Conservation (phyloP, 2,329 filamentous ascomycete genomes). For the Colletotrichum sp. region DNA sequence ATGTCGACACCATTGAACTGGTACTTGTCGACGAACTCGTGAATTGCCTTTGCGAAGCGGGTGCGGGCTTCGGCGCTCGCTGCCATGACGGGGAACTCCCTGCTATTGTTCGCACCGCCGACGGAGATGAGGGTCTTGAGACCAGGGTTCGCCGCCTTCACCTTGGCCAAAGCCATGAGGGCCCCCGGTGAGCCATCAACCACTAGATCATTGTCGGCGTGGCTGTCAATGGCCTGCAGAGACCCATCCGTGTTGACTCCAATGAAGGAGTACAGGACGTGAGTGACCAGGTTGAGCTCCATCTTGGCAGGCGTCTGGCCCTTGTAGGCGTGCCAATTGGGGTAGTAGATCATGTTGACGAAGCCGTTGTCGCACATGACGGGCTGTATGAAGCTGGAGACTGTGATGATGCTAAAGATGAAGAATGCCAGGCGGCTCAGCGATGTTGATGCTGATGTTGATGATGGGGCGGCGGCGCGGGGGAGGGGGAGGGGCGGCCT, state of each 20-base stretch:
- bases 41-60: conserved; percentile 59
- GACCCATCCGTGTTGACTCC: conserved; percentile 11
- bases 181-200: conserved; percentile 66
- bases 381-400: background rate
- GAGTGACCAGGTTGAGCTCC: conserved; percentile 61
- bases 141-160: conserved; percentile 61
- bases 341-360: conserved; percentile 61
- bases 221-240: conserved; percentile 58
- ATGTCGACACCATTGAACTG: conserved; percentile 69
- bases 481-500: background rate
- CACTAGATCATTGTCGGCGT: conserved; percentile 64
- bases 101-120: conserved; percentile 68
- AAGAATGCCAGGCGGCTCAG: background rate
- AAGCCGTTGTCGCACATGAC: conserved; percentile 20
- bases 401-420: background rate
- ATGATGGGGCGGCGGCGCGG: background rate
- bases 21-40: conserved; percentile 59
- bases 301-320: conserved; percentile 64
- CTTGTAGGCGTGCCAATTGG: conserved; percentile 68
- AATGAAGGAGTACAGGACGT: conserved; percentile 70
- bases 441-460: background rate
- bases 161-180: conserved; percentile 60
- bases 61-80: conserved; percentile 49
- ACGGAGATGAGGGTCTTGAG: conserved; percentile 67
- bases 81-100: conserved; percentile 64